phyloP scores from a whole-genome alignment of 441 rosid species.

The Codiaeum variegatum region DNA sequence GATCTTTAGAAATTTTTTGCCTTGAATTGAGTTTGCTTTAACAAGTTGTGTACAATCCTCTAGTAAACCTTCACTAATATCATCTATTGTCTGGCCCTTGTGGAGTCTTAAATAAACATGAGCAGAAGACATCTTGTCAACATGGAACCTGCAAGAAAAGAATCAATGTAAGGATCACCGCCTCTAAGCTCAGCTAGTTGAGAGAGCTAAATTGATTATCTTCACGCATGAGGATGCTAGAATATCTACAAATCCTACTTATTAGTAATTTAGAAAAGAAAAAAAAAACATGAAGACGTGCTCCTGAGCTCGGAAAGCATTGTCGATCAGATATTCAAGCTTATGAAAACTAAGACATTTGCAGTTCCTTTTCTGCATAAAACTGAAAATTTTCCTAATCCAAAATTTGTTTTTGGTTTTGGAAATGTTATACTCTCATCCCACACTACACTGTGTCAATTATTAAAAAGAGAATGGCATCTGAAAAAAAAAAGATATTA shows the following conservation, averaged over 20 bases:
- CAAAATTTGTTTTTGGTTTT: background rate
- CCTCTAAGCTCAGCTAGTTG: too few relatives aligned
- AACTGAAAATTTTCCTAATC: background rate
- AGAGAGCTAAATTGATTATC: too few relatives aligned
- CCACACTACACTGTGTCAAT: background rate
- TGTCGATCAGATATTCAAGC: background rate
- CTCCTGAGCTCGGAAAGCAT: background rate
- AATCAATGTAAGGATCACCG: background rate
- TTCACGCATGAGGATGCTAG: too few relatives aligned
- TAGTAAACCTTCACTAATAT: slow-evolving; percentile 71
- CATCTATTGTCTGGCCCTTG: slow-evolving; percentile 81
- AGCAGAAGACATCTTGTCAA: slow-evolving; percentile 97
- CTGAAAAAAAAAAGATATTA: background rate
- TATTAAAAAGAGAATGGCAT: background rate
- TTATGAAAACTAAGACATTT: background rate
- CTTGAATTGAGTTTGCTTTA: slow-evolving; percentile 97
- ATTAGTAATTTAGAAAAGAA: background rate
- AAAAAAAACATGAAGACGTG: background rate
- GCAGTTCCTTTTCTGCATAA: background rate
- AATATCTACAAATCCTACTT: background rate
- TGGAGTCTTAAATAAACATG: slow-evolving; percentile 91
- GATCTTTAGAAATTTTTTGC: slow-evolving; percentile 27
- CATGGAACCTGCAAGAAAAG: slow-evolving; percentile 74
- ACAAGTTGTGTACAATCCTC: slow-evolving; percentile 98
- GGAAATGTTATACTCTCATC: background rate